Evolutionary conservation across 2,329 filamentous ascomycete genomes (phyloP), one percentile per base, ranked within the genome.

Genomic region (Coniochaeta pulveracea): DNA sequence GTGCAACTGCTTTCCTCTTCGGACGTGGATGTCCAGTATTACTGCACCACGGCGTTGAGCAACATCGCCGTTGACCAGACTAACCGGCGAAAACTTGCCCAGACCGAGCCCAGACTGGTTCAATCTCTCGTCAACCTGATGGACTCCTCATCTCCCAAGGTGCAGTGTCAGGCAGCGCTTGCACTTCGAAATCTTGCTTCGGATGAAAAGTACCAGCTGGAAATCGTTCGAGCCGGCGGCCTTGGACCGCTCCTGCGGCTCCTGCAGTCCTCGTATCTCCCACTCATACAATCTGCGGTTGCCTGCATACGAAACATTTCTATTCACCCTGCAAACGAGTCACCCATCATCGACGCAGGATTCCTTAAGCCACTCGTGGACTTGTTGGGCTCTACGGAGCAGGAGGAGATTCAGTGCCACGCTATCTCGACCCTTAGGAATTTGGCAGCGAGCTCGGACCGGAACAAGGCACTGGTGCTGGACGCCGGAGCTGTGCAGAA

Each of bases 221-320:
- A 98, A 52, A 96, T 98, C 47, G 91, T 98, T 24, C 78, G 86
- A 40, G 82, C 86, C 26, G 78, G 83, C 43, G 91, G 91, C 16
- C 72, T 98, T 12, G 74, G 76, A 29, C 85, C 89, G 19, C 72
- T 98, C 28, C 72, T 96, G 34, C 81, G 85, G 43, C 78, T 98
- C 12, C 70, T 98, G 14, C 88, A 95, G 57, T 95, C 89, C 2
- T 93, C 88, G 10, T 96, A 96, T 48, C 76, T 96, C 8, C 91
- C 91, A 10, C 74, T 98, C 35, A 96, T 96, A 39, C 76, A 96
- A 24, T 96, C 89, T 14, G 91, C 91, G 28, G 91, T 98, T 42
- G 91, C 91, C 32, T 98, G 91, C 54, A 98, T 98, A 54, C 82
- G 91, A 47, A 98, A 98, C 56, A 98, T 98, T 45, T 96, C 89